These are phyloP conservation scores for Geotrichum phurueaensis DNA, from an alignment of 1,139 yeast genomes.

Conservation along the genomic window DNA sequence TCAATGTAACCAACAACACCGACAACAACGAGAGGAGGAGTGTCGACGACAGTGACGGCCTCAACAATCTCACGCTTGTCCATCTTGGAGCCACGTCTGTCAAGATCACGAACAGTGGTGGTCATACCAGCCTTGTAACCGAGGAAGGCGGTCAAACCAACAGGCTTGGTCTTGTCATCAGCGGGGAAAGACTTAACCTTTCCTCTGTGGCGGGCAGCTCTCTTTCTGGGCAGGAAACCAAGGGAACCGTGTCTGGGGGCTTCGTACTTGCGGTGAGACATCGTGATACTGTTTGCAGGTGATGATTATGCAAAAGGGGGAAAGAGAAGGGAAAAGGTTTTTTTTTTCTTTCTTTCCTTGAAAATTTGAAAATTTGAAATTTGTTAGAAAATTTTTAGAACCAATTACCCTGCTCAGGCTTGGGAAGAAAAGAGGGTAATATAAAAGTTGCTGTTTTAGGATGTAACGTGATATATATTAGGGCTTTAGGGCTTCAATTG, in stretches of 20 bases:
- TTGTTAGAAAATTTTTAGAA: neutral
- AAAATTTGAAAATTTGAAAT: slow-evolving; percentile 1
- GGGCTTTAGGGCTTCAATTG: slow-evolving; percentile 16
- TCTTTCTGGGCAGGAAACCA: slow-evolving; percentile 99
- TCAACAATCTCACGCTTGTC: slow-evolving; percentile 99
- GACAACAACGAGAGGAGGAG: slow-evolving; percentile 97
- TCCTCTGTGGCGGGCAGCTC: slow-evolving; percentile 98
- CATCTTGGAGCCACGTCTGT: slow-evolving; percentile 99
- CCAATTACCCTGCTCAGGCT: neutral
- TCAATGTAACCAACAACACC: slow-evolving; percentile 99
- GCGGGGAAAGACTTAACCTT: slow-evolving; percentile 99
- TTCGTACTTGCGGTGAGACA: slow-evolving; percentile 99
- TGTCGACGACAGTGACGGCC: slow-evolving; percentile 98
- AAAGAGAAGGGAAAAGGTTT: neutral
- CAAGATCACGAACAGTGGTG: slow-evolving; percentile 99
- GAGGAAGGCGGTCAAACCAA: slow-evolving; percentile 97
- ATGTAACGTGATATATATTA: slow-evolving; percentile 1
- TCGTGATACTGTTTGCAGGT: neutral
- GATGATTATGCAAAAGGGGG: neutral
- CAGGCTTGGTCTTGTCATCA: slow-evolving; percentile 97
- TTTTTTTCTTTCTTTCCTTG: slow-evolving; percentile 1
- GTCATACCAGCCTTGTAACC: slow-evolving; percentile 99
- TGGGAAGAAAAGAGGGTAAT: neutral
- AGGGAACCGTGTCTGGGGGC: slow-evolving; percentile 99
- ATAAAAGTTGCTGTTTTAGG: slow-evolving; percentile 5